These are phyloP conservation scores for Astragalus glycyphyllos DNA, from an alignment of 306 rosid species.

Conservation along the genomic window DNA sequence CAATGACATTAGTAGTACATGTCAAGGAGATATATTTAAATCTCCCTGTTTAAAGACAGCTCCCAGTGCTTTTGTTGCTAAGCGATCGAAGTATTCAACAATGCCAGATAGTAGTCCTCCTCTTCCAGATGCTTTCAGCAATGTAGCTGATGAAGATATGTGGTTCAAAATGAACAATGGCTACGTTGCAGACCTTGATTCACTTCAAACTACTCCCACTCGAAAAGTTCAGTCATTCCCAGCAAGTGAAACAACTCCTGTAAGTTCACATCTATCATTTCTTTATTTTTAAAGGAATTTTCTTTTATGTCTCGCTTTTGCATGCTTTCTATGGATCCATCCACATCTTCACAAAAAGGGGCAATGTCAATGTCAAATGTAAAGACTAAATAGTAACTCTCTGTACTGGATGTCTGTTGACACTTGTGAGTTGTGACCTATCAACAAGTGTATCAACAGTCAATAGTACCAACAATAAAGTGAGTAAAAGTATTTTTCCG, in stretches of 20 bases:
- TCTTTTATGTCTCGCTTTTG: too few species aligned
- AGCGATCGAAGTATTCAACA: conserved; percentile 64
- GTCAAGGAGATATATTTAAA: conserved; percentile 67
- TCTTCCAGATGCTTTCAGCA: conserved; percentile 74
- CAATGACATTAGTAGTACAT: conserved; percentile 53
- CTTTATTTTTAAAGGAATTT: too few species aligned
- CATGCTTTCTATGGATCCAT: too few species aligned
- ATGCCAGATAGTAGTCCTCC: conserved; percentile 64
- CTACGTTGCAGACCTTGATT: conserved; percentile 80
- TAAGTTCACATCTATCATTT: conserved; percentile 51
- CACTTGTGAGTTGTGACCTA: too few species aligned
- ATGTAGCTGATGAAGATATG: conserved; percentile 86
- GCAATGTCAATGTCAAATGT: too few species aligned
- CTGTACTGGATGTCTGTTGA: too few species aligned
- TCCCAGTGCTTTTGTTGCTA: conserved; percentile 75
- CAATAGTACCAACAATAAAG: too few species aligned
- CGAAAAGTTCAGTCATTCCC: conserved; percentile 78
- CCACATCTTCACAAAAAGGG: too few species aligned
- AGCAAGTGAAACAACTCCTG: conserved; percentile 59
- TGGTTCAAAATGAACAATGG: conserved; percentile 97
- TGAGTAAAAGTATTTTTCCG: too few species aligned
- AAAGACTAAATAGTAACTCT: too few species aligned
- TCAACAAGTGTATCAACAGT: too few species aligned
- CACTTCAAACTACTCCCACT: conserved; percentile 77
- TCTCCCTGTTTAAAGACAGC: conserved; percentile 78